Evolutionary conservation across 306 rosid genomes (phyloP).

Genomic region (Hippophae gyantsensis): DNA sequence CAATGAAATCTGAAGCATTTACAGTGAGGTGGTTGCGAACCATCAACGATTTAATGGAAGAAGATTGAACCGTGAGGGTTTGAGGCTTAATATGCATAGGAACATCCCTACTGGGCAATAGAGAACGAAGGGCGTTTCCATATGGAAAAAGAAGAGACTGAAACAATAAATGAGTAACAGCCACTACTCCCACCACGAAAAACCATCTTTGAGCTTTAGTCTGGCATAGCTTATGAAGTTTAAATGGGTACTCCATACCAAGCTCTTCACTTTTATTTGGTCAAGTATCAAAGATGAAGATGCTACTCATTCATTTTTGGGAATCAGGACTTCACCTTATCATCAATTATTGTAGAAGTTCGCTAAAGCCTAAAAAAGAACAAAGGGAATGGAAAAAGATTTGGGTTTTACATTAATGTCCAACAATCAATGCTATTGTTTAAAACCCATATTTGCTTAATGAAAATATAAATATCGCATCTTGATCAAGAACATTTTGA

Average conservation of each 20-base stretch:
- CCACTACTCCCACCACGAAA: constrained; percentile 46
- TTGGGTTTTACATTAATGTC: not conserved
- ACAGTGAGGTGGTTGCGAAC: constrained; percentile 38
- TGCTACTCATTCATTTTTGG: constrained; percentile 9
- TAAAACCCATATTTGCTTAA: no score
- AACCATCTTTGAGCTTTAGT: constrained; percentile 46
- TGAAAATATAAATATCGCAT: no score
- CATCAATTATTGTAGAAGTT: constrained; percentile 21
- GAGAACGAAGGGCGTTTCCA: constrained; percentile 54
- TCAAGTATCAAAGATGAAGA: constrained; percentile 9
- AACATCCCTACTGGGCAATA: constrained; percentile 27
- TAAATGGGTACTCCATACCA: constrained; percentile 28
- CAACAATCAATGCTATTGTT: not conserved
- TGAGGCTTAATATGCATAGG: constrained; percentile 9
- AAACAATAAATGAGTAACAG: constrained; percentile 48
- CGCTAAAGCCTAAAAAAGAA: constrained; percentile 17
- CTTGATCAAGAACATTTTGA: no score
- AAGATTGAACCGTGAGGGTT: constrained; percentile 21
- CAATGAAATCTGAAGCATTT: constrained; percentile 27
- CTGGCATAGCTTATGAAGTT: constrained; percentile 28
- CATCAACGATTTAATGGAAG: constrained; percentile 34
- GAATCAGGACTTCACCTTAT: constrained; percentile 18
- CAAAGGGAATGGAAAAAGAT: constrained; percentile 11
- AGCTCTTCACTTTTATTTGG: constrained; percentile 11
- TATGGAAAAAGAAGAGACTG: constrained; percentile 66